These are phyloP conservation scores for Yamadazyma phyllophila DNA, from an alignment of 805 yeast genomes.

Conservation along the genomic window DNA sequence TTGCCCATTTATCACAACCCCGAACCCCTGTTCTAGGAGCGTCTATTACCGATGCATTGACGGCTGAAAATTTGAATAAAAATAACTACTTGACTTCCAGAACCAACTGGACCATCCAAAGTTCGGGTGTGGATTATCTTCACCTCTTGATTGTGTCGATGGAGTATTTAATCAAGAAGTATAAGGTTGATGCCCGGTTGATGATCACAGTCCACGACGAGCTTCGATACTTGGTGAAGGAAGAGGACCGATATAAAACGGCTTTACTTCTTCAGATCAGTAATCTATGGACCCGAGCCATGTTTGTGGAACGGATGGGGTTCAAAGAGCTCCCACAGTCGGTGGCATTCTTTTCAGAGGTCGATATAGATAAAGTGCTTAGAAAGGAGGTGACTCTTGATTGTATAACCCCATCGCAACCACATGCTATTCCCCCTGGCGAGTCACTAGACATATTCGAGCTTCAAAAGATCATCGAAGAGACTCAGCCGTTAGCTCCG, in stretches of 20 bases:
- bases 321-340: slow-evolving; percentile 88
- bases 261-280: slow-evolving; percentile 85
- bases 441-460: slow-evolving; percentile 63
- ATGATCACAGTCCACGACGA: slow-evolving; percentile 94
- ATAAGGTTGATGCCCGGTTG: slow-evolving; percentile 69
- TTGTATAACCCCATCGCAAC: slow-evolving; percentile 89
- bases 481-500: slow-evolving; percentile 16
- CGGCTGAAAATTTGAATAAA: slow-evolving; percentile 58
- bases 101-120: slow-evolving; percentile 96
- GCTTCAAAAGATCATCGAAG: slow-evolving; percentile 42
- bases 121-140: slow-evolving; percentile 95
- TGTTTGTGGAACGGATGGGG: slow-evolving; percentile 91
- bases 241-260: slow-evolving; percentile 69
- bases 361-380: slow-evolving; percentile 84
- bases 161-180: slow-evolving; percentile 73
- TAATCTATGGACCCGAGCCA: slow-evolving; percentile 93
- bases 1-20: slow-evolving; percentile 80
- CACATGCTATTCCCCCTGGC: slow-evolving; percentile 70
- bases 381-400: slow-evolving; percentile 92
- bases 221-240: slow-evolving; percentile 73
- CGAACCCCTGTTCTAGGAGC: slow-evolving; percentile 92
- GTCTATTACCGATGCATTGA: slow-evolving; percentile 83
- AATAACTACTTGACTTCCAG: slow-evolving; percentile 80
- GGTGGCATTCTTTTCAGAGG: slow-evolving; percentile 92
- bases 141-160: slow-evolving; percentile 82